phyloP scores from a whole-genome alignment of 2,329 filamentous ascomycete species.

The Lecanosticta acicola region DNA sequence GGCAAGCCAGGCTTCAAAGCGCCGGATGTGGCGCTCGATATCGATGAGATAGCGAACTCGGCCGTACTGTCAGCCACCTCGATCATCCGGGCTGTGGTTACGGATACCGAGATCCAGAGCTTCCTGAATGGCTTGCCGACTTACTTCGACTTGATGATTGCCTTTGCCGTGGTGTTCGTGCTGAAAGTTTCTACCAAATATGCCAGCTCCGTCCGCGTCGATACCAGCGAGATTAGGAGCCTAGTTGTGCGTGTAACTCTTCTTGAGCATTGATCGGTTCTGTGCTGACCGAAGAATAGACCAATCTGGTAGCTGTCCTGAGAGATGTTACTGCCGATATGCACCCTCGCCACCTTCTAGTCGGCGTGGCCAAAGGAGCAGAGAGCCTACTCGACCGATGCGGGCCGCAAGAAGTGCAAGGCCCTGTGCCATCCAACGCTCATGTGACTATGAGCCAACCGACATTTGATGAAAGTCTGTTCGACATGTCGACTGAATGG shows the following conservation, averaged over 20 bases:
- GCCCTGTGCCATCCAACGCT: conserved; percentile 24
- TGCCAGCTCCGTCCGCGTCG: conserved; percentile 23
- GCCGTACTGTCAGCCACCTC: conserved; percentile 25
- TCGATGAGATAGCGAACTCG: conserved; percentile 27
- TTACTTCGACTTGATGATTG: conserved; percentile 32
- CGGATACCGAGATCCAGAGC: conserved; percentile 25
- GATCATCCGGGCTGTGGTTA: conserved; percentile 23
- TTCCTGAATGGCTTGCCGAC: conserved; percentile 29
- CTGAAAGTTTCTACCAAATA: conserved; percentile 31
- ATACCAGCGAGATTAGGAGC: conserved; percentile 24
- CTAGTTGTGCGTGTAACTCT: conserved; percentile 13
- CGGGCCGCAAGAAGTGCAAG: conserved; percentile 11
- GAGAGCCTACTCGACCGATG: conserved; percentile 25
- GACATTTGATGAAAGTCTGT: conserved; percentile 26
- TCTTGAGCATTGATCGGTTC: neutral
- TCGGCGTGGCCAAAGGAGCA: conserved; percentile 25
- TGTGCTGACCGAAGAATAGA: neutral
- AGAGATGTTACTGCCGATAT: conserved; percentile 27
- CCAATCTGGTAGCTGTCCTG: conserved; percentile 23
- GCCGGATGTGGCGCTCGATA: conserved; percentile 25
- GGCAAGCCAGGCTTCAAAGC: conserved; percentile 21
- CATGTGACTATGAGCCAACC: conserved; percentile 27
- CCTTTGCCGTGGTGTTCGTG: conserved; percentile 28
- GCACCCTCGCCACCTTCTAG: conserved; percentile 29
- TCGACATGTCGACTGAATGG: conserved; percentile 24